Conservation (phyloP, 768 basidiomycete species). For the Mycena filopes region DNA sequence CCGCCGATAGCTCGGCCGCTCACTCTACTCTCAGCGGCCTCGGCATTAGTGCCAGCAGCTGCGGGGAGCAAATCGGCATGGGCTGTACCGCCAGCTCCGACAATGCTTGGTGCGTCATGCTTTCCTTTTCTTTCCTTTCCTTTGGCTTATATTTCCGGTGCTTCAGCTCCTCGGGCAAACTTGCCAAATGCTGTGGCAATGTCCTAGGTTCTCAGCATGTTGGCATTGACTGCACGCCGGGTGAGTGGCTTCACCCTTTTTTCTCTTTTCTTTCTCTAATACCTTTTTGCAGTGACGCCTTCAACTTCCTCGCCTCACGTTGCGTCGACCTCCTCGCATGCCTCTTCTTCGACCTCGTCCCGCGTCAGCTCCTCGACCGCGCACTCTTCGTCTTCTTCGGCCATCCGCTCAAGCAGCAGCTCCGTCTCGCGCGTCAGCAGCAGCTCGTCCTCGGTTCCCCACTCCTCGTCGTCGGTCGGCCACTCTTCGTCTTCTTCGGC, state of each 20-base stretch:
- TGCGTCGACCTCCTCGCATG: background rate
- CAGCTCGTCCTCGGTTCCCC: no score
- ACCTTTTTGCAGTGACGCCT: background rate
- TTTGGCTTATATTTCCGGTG: background rate
- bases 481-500: no score
- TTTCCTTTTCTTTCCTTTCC: background rate
- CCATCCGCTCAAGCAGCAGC: background rate
- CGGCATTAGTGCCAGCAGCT: conserved; percentile 8
- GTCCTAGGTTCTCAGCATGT: background rate
- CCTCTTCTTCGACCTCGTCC: background rate
- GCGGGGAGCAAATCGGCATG: conserved; percentile 13
- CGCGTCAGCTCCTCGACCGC: background rate
- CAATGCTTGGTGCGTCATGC: conserved; percentile 7
- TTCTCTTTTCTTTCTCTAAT: background rate
- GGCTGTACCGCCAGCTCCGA: conserved; percentile 2
- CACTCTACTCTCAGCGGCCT: conserved; percentile 1
- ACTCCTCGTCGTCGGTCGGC: background rate
- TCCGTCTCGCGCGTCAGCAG: background rate
- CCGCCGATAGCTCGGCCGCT: background rate
- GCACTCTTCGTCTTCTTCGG: no score
- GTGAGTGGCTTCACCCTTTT: background rate
- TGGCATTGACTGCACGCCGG: conserved; percentile 13
- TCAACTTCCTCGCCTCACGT: background rate
- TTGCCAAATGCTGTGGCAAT: conserved; percentile 15
- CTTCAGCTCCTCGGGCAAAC: conserved; percentile 4